A percentile compares a stretch with the other conserved stretches of the same genome.
These are phyloP conservation scores for Aspergillus sergii DNA, from an alignment of 2,329 filamentous ascomycete genomes.

Conservation along the genomic window DNA sequence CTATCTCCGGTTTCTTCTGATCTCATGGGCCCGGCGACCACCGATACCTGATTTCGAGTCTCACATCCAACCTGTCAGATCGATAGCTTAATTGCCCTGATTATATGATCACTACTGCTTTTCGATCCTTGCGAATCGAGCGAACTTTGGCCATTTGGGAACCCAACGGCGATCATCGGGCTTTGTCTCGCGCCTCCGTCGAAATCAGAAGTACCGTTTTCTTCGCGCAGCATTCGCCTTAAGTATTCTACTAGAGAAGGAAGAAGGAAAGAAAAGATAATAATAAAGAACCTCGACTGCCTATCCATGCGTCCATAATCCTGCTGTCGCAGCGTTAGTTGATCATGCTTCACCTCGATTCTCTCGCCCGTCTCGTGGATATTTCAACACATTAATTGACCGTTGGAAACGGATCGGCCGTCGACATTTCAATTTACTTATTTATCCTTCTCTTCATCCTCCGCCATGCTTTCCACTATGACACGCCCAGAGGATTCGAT, in stretches of 20 bases:
- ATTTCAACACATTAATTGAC: conserved; percentile 20
- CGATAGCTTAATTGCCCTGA: conserved; percentile 15
- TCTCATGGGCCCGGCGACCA: conserved; percentile 10
- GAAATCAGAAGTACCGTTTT: neutral
- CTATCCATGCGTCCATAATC: conserved; percentile 1
- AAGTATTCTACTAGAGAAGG: neutral
- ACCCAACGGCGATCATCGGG: conserved; percentile 16
- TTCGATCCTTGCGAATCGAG: neutral
- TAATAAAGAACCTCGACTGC: neutral
- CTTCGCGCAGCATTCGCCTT: neutral
- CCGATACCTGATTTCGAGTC: conserved; percentile 6
- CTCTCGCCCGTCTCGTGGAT: conserved; percentile 15
- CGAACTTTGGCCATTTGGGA: conserved; percentile 16
- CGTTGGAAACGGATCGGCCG: neutral
- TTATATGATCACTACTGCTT: conserved; percentile 10
- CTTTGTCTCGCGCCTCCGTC: conserved; percentile 15
- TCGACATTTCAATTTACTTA: neutral
- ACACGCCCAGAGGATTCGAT: conserved; percentile 41
- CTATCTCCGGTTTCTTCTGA: conserved; percentile 7
- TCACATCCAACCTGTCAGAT: conserved; percentile 19
- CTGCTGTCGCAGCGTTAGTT: conserved; percentile 14
- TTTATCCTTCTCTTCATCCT: conserved; percentile 1
- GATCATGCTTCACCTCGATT: conserved; percentile 25
- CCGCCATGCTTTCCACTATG: conserved; percentile 38
- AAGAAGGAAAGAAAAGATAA: neutral